Evolutionary conservation across 2,329 filamentous ascomycete genomes (phyloP).

Genomic region (Akanthomyces uredinophilus): DNA sequence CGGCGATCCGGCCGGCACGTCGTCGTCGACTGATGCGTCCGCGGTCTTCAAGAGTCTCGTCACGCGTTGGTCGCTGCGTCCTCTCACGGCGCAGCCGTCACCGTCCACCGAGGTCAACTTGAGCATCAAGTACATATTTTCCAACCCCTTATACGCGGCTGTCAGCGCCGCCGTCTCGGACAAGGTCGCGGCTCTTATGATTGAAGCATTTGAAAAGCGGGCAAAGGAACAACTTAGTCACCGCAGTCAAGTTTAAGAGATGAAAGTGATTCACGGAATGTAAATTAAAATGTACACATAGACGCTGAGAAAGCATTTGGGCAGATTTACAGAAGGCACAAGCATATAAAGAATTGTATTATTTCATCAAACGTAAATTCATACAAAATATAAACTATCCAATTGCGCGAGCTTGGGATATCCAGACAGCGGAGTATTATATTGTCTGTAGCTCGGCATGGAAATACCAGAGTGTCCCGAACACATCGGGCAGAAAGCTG

Average conservation of each 20-base stretch:
- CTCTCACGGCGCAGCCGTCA: conserved; percentile 23
- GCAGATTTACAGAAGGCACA: background rate
- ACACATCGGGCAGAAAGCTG: background rate
- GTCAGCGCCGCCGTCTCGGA: conserved; percentile 77
- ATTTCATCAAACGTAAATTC: conserved; percentile 1
- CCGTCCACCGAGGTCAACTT: conserved; percentile 65
- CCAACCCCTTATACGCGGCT: conserved; percentile 80
- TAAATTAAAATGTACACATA: background rate
- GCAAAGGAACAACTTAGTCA: conserved; percentile 46
- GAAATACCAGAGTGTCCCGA: conserved; percentile 12
- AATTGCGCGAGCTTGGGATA: background rate
- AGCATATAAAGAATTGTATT: background rate
- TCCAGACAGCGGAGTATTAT: background rate
- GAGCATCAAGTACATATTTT: conserved; percentile 75
- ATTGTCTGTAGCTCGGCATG: conserved; percentile 14
- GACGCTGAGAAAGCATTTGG: background rate
- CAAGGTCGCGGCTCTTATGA: conserved; percentile 81
- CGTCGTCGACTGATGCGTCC: conserved; percentile 32
- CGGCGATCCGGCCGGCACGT: conserved; percentile 49
- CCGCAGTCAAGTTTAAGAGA: background rate
- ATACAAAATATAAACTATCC: conserved; percentile 3
- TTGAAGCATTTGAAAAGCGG: conserved; percentile 84
- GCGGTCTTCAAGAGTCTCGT: conserved; percentile 62
- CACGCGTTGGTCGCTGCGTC: conserved; percentile 63
- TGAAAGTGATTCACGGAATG: background rate